Evolutionary conservation across 2,329 filamentous ascomycete genomes (phyloP), one percentile per base, ranked within the genome.

Genomic region (Colletotrichum tropicicola): DNA sequence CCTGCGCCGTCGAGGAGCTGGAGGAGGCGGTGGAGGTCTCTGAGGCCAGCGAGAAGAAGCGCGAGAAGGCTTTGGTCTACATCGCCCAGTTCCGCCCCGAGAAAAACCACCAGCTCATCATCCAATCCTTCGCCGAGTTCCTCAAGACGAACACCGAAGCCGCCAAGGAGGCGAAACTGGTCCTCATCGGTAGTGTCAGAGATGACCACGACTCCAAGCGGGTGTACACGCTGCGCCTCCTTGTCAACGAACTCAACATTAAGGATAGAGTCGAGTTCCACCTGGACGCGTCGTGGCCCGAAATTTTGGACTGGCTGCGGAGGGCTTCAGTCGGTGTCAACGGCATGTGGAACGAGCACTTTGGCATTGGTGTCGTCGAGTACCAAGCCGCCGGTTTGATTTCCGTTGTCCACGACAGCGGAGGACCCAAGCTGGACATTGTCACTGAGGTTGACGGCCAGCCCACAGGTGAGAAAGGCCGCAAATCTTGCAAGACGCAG

Each of bases 291-390:
- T 89, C 92, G 25, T 99, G 95, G 94, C 89, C 92, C 4, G 88
- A 93, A 70, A 92, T 99, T 56, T 83, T 98, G 9, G 86, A 91
- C 30, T 94, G 92, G 87, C 83, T 98, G 66, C 82, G 88, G 56
- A 89, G 83, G 67, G 90, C 92, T 4, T 95, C 89, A 17, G 87
- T 99, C 2, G 96, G 96, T 52, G 94, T 97, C 28, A 99, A 99
- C 72, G 93, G 92, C 73, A 99, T 99, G 96, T 99, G 96, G 95
- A 98, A 98, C 76, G 96, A 99, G 80, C 96, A 99, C 78, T 99
- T 99, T 75, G 96, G 96, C 21, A 99, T 99, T 64, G 96, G 96
- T 1, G 94, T 98, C 15, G 96, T 99, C 41, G 96, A 99, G 82
- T 99, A 98, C 75, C 94, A 98, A 75, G 96, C 96, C 4, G 96